phyloP scores from a whole-genome alignment of 306 rosid species.

The Fragaria iinumae region DNA sequence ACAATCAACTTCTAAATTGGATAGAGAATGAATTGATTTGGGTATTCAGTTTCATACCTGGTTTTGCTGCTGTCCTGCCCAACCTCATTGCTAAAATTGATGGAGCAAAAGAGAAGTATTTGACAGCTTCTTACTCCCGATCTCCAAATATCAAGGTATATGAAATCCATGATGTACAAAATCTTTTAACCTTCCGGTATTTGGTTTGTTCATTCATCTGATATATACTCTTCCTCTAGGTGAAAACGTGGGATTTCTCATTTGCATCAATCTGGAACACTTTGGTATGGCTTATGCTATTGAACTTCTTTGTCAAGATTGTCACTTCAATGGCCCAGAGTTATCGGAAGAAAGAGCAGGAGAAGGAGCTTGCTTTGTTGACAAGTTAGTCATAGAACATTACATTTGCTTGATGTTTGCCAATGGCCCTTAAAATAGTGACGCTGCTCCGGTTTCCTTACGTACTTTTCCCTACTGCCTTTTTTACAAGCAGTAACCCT shows the following conservation, averaged over 20 bases:
- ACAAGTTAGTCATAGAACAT: constrained; percentile 33
- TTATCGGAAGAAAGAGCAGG: constrained; percentile 75
- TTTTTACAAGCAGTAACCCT: constrained; percentile 23
- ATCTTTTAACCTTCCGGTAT: not conserved
- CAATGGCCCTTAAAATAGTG: constrained; percentile 8
- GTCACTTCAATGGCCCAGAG: constrained; percentile 85
- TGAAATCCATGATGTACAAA: constrained; percentile 11
- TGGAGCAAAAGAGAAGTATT: constrained; percentile 71
- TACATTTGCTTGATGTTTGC: constrained; percentile 16
- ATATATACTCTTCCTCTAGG: constrained; percentile 42
- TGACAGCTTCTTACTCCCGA: constrained; percentile 50
- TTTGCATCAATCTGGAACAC: constrained; percentile 80
- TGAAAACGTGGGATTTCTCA: constrained; percentile 81
- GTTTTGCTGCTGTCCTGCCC: constrained; percentile 64
- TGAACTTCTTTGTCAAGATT: constrained; percentile 87
- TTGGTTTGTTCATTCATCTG: not conserved
- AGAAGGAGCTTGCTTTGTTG: constrained; percentile 44
- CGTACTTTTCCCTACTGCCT: not conserved
- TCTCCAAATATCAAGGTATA: constrained; percentile 65
- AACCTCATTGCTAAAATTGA: constrained; percentile 52
- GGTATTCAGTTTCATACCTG: constrained; percentile 83
- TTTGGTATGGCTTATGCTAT: constrained; percentile 93
- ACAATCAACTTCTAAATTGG: constrained; percentile 95
- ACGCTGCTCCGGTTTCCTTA: not conserved
- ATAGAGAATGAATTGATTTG: constrained; percentile 85